These are phyloP conservation scores for Cutaneotrichosporon cutaneum DNA, from an alignment of 1,284 basidiomycete species.

Conservation along the genomic window DNA sequence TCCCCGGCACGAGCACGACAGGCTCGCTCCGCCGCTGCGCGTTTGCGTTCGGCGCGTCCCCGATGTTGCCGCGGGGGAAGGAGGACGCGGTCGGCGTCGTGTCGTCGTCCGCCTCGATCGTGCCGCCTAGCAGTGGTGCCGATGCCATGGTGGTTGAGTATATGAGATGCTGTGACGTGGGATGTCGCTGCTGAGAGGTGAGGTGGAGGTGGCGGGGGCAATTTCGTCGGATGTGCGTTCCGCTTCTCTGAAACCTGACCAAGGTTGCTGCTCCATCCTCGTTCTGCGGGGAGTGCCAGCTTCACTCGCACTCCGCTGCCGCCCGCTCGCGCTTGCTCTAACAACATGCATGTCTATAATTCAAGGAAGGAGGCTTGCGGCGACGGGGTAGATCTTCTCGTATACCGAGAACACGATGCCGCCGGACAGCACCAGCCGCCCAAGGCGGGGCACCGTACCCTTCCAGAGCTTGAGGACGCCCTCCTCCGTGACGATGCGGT, in stretches of 20 bases:
- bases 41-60: conserved; percentile 21
- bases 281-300: not conserved
- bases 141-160: conserved; percentile 1
- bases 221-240: not conserved
- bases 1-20: conserved; percentile 49
- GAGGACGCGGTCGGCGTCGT: conserved; percentile 10
- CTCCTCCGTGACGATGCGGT: conserved; percentile 86
- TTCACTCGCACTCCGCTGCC: not conserved
- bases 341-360: conserved; percentile 8
- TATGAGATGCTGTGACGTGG: not conserved
- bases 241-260: too few relatives aligned
- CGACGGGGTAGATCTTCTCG: conserved; percentile 58
- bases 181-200: not conserved
- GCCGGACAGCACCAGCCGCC: conserved; percentile 80
- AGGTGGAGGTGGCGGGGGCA: conserved; percentile 2
- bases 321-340: not conserved
- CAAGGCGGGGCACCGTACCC: conserved; percentile 85
- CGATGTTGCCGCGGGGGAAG: conserved; percentile 47
- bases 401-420: conserved; percentile 95
- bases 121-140: conserved; percentile 48
- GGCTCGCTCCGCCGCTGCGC: conserved; percentile 24
- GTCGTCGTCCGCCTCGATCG: conserved; percentile 54
- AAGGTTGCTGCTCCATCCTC: too few relatives aligned
- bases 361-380: conserved; percentile 22
- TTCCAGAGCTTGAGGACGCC: conserved; percentile 89